A percentile compares a stretch with the other conserved stretches of the same genome.
phyloP scores from a whole-genome alignment of 192 early-diverging fungal species.

The Umbelopsis isabellina region DNA sequence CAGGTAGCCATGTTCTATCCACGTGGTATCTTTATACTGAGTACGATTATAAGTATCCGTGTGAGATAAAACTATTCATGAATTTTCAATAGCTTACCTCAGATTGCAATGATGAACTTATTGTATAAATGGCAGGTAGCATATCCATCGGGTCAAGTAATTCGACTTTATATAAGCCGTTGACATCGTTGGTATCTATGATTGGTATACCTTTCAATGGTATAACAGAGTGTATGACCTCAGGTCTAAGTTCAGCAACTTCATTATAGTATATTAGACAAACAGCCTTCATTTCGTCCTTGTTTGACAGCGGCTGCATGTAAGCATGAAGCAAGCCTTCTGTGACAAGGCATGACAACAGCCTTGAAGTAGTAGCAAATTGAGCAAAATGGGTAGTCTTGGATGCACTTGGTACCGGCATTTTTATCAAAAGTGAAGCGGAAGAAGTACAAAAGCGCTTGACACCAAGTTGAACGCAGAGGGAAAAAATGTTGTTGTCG shows the following conservation, averaged over 20 bases:
- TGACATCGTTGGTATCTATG: conserved; percentile 28
- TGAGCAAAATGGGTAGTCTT: conserved; percentile 33
- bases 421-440: neutral
- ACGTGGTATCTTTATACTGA: neutral
- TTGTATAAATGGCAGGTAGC: conserved; percentile 29
- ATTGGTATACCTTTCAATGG: conserved; percentile 33
- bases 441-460: neutral
- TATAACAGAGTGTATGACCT: conserved; percentile 33
- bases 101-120: neutral
- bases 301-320: conserved; percentile 30
- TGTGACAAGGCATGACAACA: conserved; percentile 58
- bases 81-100: neutral
- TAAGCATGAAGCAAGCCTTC: conserved; percentile 54
- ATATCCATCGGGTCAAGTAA: conserved; percentile 43
- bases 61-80: neutral
- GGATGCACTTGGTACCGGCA: conserved; percentile 8
- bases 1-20: too few species aligned
- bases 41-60: neutral
- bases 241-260: conserved; percentile 25
- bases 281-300: conserved; percentile 2
- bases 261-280: conserved; percentile 27
- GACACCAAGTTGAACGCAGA: neutral
- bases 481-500: neutral
- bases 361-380: conserved; percentile 61
- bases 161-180: conserved; percentile 21